Evolutionary conservation across 192 early-diverging fungal species (phyloP).

Genomic region (Paraglomus brasilianum): DNA sequence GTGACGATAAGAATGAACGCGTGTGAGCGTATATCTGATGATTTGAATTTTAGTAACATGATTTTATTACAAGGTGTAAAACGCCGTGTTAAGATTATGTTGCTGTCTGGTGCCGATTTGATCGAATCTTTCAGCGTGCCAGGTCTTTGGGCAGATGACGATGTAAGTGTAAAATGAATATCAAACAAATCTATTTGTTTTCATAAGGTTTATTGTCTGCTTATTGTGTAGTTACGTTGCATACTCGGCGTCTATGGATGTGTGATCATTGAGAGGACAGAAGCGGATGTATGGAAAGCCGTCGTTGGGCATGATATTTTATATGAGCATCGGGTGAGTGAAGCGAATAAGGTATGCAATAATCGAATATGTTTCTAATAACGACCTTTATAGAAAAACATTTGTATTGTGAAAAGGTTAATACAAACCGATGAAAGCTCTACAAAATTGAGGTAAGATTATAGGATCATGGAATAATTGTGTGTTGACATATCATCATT

Average conservation of each 20-base stretch:
- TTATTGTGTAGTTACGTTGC: constrained; percentile 65
- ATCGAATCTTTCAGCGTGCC: constrained; percentile 94
- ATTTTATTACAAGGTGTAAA: constrained; percentile 44
- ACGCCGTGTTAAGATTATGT: constrained; percentile 76
- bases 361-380: background rate
- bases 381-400: constrained; percentile 63
- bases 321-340: constrained; percentile 75
- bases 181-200: background rate
- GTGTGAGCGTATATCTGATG: background rate
- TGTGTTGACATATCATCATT: background rate
- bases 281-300: constrained; percentile 91
- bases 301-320: constrained; percentile 87
- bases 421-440: constrained; percentile 98
- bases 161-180: constrained; percentile 58
- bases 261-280: constrained; percentile 93
- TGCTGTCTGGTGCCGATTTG: constrained; percentile 95
- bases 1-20: background rate
- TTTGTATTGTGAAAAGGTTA: constrained; percentile 92
- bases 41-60: background rate
- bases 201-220: background rate
- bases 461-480: background rate
- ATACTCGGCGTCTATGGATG: constrained; percentile 92
- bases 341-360: background rate
- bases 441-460: constrained; percentile 83
- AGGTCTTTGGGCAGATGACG: constrained; percentile 81